Conservation (phyloP, 768 basidiomycete genomes). For the Ramaria sp. region DNA sequence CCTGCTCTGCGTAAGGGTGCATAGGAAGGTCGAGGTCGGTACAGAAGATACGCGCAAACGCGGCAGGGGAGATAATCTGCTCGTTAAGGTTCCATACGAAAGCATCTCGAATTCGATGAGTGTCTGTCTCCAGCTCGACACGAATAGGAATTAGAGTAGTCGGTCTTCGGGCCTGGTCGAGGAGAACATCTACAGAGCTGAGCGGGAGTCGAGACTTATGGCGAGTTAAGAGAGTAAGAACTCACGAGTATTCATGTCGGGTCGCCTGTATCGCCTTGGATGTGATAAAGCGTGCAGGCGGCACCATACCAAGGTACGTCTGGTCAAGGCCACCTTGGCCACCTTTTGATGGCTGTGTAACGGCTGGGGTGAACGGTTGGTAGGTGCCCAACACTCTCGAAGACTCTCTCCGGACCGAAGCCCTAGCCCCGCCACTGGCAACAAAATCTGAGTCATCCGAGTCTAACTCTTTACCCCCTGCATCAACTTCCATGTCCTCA, state of each 20-base stretch:
- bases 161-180: slow-evolving; percentile 44
- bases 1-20: slow-evolving; percentile 58
- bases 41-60: slow-evolving; percentile 82
- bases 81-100: slow-evolving; percentile 96
- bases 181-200: slow-evolving; percentile 52
- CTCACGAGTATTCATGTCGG: slow-evolving; percentile 69
- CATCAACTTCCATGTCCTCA: slow-evolving; percentile 53
- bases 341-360: slow-evolving; percentile 27
- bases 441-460: slow-evolving; percentile 79
- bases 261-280: slow-evolving; percentile 47
- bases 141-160: slow-evolving; percentile 78
- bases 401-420: slow-evolving; percentile 38
- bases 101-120: slow-evolving; percentile 84
- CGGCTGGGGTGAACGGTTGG: slow-evolving; percentile 17
- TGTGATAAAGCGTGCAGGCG: slow-evolving; percentile 70
- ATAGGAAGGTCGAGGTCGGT: slow-evolving; percentile 72
- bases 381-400: slow-evolving; percentile 24
- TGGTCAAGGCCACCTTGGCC: slow-evolving; percentile 65
- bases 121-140: slow-evolving; percentile 90
- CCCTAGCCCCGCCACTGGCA: slow-evolving; percentile 51
- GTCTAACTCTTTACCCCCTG: slow-evolving; percentile 56
- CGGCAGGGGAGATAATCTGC: slow-evolving; percentile 70
- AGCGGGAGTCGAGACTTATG: slow-evolving; percentile 3
- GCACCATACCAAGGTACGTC: slow-evolving; percentile 81
- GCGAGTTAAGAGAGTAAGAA: slow-evolving; percentile 12